Evolutionary conservation across 2,329 filamentous ascomycete genomes (phyloP).

Genomic region (Rachicladosporium sp.): DNA sequence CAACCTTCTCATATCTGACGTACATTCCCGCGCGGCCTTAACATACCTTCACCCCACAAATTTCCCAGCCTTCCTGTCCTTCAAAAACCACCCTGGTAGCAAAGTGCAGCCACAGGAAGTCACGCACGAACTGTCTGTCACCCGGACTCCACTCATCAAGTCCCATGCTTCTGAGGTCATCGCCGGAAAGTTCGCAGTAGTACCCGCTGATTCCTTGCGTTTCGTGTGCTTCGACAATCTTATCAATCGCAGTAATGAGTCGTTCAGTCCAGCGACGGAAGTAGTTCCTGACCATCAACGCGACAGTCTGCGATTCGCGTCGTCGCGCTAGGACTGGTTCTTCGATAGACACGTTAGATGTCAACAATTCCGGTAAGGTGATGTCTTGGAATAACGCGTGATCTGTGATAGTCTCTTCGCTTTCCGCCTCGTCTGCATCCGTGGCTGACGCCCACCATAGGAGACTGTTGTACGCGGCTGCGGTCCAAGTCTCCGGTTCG

Average conservation of each 20-base stretch:
- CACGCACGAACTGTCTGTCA: slow-evolving; percentile 57
- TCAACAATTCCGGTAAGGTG: slow-evolving; percentile 19
- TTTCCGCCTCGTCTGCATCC: slow-evolving; percentile 48
- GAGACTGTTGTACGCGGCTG: slow-evolving; percentile 68
- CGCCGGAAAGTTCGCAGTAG: slow-evolving; percentile 42
- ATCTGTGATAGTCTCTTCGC: slow-evolving; percentile 42
- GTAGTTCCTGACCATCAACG: slow-evolving; percentile 66
- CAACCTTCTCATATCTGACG: no score
- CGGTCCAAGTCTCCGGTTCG: slow-evolving; percentile 51
- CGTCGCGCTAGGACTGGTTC: slow-evolving; percentile 4
- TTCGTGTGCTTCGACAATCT: slow-evolving; percentile 42
- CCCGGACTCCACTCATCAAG: slow-evolving; percentile 64
- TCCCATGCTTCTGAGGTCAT: slow-evolving; percentile 58
- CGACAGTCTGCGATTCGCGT: slow-evolving; percentile 27
- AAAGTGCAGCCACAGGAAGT: slow-evolving; percentile 54
- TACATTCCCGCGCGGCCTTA: slow-evolving; percentile 3
- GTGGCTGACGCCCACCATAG: slow-evolving; percentile 86
- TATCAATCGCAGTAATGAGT: slow-evolving; percentile 49
- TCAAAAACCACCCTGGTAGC: slow-evolving; percentile 53
- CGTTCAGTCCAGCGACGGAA: slow-evolving; percentile 64
- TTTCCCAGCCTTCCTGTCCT: slow-evolving; percentile 54
- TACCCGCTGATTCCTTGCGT: slow-evolving; percentile 29
- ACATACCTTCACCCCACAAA: slow-evolving; percentile 38
- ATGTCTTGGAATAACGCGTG: slow-evolving; percentile 30
- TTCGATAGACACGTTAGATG: slow-evolving; percentile 5